Evolutionary conservation across 2,329 filamentous ascomycete genomes (phyloP), one percentile per base, ranked within the genome.

Genomic region (Parastagonospora avenae): DNA sequence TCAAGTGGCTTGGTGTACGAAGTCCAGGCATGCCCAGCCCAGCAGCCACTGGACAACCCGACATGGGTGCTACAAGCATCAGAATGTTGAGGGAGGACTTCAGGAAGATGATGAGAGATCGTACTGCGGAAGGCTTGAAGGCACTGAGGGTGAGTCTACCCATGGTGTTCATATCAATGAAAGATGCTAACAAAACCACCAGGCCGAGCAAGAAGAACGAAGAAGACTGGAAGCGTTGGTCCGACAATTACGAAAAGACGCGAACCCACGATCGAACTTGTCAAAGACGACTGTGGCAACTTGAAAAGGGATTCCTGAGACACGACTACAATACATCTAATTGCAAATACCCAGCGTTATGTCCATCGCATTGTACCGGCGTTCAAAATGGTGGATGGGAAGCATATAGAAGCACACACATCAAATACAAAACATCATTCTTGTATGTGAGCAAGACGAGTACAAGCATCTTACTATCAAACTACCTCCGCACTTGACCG

Each of bases 31-130:
- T 74, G 4, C 65, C 59, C 57, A 69, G 43, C 52, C 63, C 56
- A 29, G 19, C 19, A 24, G 61, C 54, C 8, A 54, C 53, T 6
- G 48, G 56, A 1, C 57, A 61, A 49, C 59, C 56, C 8, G 64
- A 64, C 38, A 71, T 74, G 51, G 85, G 87, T 57, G 82, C 79
- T 8, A 90, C 85, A 9, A 89, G 85, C 61, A 87, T 85, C 19
- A 83, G 83, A 73, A 85, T 90, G 35, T 67, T 91, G 65, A 85
- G 86, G 72, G 86, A 86, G 55, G 88, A 91, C 70, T 91, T 91
- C 69, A 89, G 89, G 78, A 90, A 88, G 77, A 90, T 90, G 87
- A 90, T 90, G 87, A 81, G 86, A 57, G 87, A 90, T 65, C 85
- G 85, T 41, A 82, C 87, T 54, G 79, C 80, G 1, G 88, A 91